Conservation (phyloP, 352 stramenopile species). For the Phytophthora kernoviae region DNA sequence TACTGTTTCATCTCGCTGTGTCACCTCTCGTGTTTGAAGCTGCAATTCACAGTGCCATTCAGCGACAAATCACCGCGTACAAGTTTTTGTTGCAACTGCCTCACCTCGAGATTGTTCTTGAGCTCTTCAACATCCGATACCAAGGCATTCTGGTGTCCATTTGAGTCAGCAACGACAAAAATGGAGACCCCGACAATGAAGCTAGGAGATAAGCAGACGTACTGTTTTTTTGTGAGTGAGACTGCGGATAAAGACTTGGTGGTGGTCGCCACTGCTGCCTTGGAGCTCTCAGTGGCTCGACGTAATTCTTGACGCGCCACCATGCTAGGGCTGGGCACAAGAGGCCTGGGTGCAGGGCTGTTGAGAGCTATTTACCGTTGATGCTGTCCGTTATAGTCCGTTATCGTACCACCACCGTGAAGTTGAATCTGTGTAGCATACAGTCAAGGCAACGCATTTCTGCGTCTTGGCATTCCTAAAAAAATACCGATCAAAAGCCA, state of each 20-base stretch:
- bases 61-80: background rate
- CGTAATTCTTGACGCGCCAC: slow-evolving; percentile 20
- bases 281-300: slow-evolving; percentile 52
- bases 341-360: too few relatives aligned
- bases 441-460: too few relatives aligned
- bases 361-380: too few relatives aligned
- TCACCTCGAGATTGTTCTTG: slow-evolving; percentile 60
- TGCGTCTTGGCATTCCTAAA: too few relatives aligned
- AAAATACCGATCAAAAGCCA: too few relatives aligned
- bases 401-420: background rate
- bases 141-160: slow-evolving; percentile 42
- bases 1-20: slow-evolving; percentile 53
- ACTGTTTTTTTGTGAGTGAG: slow-evolving; percentile 70
- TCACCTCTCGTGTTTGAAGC: slow-evolving; percentile 48
- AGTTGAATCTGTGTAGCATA: too few relatives aligned
- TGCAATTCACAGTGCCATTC: slow-evolving; percentile 23
- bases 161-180: too few relatives aligned
- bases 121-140: slow-evolving; percentile 58
- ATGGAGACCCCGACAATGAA: background rate
- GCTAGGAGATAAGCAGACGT: background rate
- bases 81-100: background rate
- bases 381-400: slow-evolving; percentile 19
- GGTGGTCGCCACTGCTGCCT: slow-evolving; percentile 43
- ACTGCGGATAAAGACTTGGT: slow-evolving; percentile 61
- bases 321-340: slow-evolving; percentile 10